phyloP scores from a whole-genome alignment of 257 asterid genomes.

The Solanum lycopersicoides region DNA sequence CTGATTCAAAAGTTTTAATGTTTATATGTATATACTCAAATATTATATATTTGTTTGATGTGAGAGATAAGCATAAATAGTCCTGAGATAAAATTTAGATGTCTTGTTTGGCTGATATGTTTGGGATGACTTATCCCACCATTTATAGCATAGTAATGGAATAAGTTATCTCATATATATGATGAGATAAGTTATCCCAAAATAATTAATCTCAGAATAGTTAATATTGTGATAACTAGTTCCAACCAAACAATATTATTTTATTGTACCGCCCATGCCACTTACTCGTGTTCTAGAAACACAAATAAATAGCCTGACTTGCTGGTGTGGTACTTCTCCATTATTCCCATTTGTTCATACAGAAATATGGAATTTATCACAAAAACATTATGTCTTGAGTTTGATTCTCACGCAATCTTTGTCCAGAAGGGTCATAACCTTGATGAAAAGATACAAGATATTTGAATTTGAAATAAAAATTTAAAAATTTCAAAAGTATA shows the following conservation, averaged over 20 bases:
- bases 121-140: too few species aligned
- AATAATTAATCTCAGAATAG: too few species aligned
- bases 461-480: neutral
- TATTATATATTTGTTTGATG: neutral
- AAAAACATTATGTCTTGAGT: neutral
- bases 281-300: neutral
- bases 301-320: neutral
- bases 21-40: neutral
- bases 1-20: neutral
- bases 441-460: too few species aligned
- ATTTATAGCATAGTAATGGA: too few species aligned
- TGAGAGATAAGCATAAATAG: too few species aligned
- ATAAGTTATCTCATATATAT: too few species aligned
- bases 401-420: neutral
- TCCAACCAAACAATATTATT: neutral
- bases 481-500: neutral
- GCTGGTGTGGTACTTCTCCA: neutral
- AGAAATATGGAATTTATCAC: neutral
- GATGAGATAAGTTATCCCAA: too few species aligned
- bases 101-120: too few species aligned
- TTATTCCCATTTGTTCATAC: neutral
- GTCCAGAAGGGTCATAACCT: neutral
- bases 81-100: too few species aligned
- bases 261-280: neutral
- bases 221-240: too few species aligned